A percentile compares a stretch with the other conserved stretches of the same genome.
Evolutionary conservation across 108 stramenopile genomes (phyloP).

Genomic region (Nitzschia palea): DNA sequence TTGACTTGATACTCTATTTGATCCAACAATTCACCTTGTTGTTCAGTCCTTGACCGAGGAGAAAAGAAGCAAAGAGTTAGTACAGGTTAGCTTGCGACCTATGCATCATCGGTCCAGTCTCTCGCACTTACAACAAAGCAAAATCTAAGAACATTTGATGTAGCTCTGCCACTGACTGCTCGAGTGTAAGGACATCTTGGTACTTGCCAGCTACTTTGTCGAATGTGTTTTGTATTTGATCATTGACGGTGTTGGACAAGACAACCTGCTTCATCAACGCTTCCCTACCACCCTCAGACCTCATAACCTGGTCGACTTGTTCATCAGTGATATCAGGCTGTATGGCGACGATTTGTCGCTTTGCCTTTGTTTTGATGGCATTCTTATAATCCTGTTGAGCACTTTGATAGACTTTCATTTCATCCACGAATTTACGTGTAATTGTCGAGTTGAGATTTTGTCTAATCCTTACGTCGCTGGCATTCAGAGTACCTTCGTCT

Average conservation of each 20-base stretch:
- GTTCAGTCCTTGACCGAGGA: slow-evolving; percentile 67
- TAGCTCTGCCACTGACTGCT: slow-evolving; percentile 93
- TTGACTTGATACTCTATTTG: slow-evolving; percentile 98
- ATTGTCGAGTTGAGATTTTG: slow-evolving; percentile 93
- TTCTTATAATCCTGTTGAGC: slow-evolving; percentile 97
- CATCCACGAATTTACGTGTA: slow-evolving; percentile 96
- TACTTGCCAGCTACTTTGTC: slow-evolving; percentile 95
- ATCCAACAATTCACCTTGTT: slow-evolving; percentile 98
- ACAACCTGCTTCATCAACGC: slow-evolving; percentile 79
- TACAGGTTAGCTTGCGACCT: not conserved
- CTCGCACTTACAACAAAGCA: slow-evolving; percentile 67
- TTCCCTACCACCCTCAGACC: slow-evolving; percentile 86
- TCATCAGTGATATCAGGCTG: slow-evolving; percentile 96
- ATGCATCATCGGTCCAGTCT: not conserved
- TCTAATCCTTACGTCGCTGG: slow-evolving; percentile 68
- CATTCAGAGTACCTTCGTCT: slow-evolving; percentile 57
- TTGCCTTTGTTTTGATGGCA: slow-evolving; percentile 93
- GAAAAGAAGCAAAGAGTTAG: not conserved
- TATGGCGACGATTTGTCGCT: slow-evolving; percentile 92
- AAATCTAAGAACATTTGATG: slow-evolving; percentile 99
- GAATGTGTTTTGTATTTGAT: slow-evolving; percentile 86
- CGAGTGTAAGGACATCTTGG: slow-evolving; percentile 97
- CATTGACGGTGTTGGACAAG: slow-evolving; percentile 86
- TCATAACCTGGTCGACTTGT: slow-evolving; percentile 94
- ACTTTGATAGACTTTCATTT: slow-evolving; percentile 95